Percentiles rank a stretch among this genome's conserved stretches.
Evolutionary conservation across 352 stramenopile species (phyloP).

Genomic region (Phytophthora crassamura): DNA sequence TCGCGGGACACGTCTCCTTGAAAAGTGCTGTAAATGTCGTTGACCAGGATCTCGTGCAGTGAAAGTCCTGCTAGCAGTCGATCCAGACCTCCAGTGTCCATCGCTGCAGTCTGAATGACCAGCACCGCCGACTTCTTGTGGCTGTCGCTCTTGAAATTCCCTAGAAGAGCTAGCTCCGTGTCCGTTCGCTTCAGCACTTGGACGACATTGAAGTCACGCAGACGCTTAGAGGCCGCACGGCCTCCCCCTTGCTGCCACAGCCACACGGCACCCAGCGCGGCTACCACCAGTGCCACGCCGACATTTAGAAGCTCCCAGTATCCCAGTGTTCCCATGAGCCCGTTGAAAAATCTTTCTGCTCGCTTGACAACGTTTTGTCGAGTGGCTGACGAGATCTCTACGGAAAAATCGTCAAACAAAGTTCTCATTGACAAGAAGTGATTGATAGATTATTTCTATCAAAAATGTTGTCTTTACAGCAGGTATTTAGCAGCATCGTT

Average conservation of each 20-base stretch:
- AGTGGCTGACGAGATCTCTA: too few relatives aligned
- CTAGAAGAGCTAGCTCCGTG: slow-evolving; percentile 69
- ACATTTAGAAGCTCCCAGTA: slow-evolving; percentile 37
- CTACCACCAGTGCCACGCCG: slow-evolving; percentile 34
- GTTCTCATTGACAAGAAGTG: background rate
- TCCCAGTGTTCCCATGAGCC: slow-evolving; percentile 12
- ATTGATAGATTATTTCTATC: too few relatives aligned
- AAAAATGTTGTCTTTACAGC: slow-evolving; percentile 1
- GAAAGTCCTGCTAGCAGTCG: slow-evolving; percentile 60
- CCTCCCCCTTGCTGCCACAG: slow-evolving; percentile 31
- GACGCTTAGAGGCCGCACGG: slow-evolving; percentile 40
- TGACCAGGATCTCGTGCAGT: slow-evolving; percentile 71
- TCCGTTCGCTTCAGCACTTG: slow-evolving; percentile 74
- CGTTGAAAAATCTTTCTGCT: too few relatives aligned
- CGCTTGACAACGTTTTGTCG: too few relatives aligned
- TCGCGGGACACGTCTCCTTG: slow-evolving; percentile 69
- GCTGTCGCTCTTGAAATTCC: slow-evolving; percentile 69
- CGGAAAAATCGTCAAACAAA: too few relatives aligned
- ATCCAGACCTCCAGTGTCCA: slow-evolving; percentile 55
- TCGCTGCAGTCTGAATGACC: slow-evolving; percentile 66
- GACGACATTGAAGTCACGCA: slow-evolving; percentile 66
- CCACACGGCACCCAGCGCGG: slow-evolving; percentile 43
- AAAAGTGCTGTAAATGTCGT: slow-evolving; percentile 88
- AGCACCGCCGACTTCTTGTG: slow-evolving; percentile 72
- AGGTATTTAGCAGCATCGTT: slow-evolving; percentile 28